Evolutionary conservation across 169 alveolate species (phyloP).

Genomic region (Plasmodium blacklocki): DNA sequence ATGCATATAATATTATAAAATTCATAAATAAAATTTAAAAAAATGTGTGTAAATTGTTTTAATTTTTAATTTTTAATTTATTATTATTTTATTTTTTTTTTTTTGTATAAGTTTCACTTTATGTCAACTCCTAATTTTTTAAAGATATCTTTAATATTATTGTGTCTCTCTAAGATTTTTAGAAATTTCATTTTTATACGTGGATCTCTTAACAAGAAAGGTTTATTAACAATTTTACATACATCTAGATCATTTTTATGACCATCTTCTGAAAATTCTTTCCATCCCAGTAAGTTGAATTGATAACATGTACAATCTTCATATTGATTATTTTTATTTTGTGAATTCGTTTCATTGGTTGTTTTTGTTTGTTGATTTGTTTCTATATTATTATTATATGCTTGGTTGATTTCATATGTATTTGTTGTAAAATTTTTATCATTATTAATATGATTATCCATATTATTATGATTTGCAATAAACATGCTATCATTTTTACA

Average conservation of each 20-base stretch:
- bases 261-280: conserved; percentile 76
- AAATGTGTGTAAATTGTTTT: not conserved
- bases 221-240: conserved; percentile 75
- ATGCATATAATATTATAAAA: not conserved
- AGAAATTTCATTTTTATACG: conserved; percentile 76
- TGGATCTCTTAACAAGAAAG: conserved; percentile 64
- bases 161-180: conserved; percentile 71
- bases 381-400: not conserved
- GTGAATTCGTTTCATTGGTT: not conserved
- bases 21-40: not conserved
- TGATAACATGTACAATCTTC: conserved; percentile 66
- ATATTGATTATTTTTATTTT: conserved; percentile 13
- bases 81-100: not conserved
- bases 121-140: conserved; percentile 73
- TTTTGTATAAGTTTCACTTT: conserved; percentile 9
- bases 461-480: not conserved
- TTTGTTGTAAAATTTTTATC: not conserved
- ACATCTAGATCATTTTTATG: conserved; percentile 76
- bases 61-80: not conserved
- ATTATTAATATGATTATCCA: not conserved
- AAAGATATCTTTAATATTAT: conserved; percentile 71
- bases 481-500: too few species aligned
- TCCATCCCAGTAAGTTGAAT: conserved; percentile 73
- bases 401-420: too few species aligned
- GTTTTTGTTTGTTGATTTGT: not conserved